These are phyloP conservation scores for Populus alba DNA, from an alignment of 345 rosid species.

Conservation along the genomic window DNA sequence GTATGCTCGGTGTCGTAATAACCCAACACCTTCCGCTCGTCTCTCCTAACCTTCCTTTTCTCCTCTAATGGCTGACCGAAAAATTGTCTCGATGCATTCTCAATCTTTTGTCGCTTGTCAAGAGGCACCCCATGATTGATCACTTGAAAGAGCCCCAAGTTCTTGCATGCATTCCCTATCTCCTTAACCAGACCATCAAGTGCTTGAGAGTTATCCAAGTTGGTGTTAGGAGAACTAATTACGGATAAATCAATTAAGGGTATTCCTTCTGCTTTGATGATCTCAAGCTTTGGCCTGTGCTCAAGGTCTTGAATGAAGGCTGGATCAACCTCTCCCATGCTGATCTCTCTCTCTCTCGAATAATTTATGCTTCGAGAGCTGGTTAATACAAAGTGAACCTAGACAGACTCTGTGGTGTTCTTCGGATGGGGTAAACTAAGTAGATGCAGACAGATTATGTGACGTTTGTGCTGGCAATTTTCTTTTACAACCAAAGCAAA, in stretches of 20 bases:
- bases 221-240: not conserved
- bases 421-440: not conserved
- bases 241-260: conserved; percentile 38
- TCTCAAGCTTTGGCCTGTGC: conserved; percentile 31
- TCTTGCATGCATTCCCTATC: conserved; percentile 36
- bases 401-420: not conserved
- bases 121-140: conserved; percentile 44
- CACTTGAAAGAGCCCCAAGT: conserved; percentile 45
- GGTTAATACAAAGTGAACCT: not conserved
- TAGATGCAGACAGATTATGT: not conserved
- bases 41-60: conserved; percentile 35
- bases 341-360: not conserved
- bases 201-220: not conserved
- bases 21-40: conserved; percentile 26
- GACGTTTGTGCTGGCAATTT: not conserved
- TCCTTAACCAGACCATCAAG: conserved; percentile 23
- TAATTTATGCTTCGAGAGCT: not conserved
- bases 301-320: conserved; percentile 33
- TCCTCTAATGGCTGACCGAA: conserved; percentile 33
- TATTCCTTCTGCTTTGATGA: conserved; percentile 26
- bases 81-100: conserved; percentile 22
- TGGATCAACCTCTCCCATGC: conserved; percentile 25
- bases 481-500: too few relatives aligned
- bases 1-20: conserved; percentile 44
- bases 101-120: conserved; percentile 15